Percentiles rank a stretch among this genome's conserved stretches.
Conservation (phyloP, 345 rosid species). For the Streptanthus diversifolius region DNA sequence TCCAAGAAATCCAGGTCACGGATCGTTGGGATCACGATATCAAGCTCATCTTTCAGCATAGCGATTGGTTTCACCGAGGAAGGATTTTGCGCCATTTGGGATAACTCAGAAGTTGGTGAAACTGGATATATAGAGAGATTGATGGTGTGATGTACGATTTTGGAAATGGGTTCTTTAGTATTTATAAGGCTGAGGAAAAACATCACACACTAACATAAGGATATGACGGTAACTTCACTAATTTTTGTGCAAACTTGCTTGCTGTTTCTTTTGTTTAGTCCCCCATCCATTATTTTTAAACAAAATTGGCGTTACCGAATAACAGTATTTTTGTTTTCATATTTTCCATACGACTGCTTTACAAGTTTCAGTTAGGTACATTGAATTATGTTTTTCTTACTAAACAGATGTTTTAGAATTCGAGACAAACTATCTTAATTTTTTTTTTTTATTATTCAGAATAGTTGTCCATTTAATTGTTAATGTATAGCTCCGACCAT, state of each 20-base stretch:
- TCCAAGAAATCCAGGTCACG: constrained; percentile 51
- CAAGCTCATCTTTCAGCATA: constrained; percentile 50
- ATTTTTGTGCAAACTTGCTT: neutral
- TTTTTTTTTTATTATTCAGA: too few relatives aligned
- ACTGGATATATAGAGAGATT: neutral
- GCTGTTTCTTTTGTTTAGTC: neutral
- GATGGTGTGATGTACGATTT: neutral
- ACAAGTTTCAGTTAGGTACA: too few relatives aligned
- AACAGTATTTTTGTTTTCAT: neutral
- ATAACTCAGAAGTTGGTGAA: neutral
- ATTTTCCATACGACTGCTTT: neutral
- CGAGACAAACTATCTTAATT: too few relatives aligned
- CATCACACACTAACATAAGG: neutral
- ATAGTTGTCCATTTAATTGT: too few relatives aligned
- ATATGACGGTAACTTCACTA: neutral
- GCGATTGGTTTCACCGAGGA: constrained; percentile 34
- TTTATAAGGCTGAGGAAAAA: constrained; percentile 2
- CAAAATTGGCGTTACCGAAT: neutral
- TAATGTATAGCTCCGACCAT: too few relatives aligned
- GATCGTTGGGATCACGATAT: constrained; percentile 51
- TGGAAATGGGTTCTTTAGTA: neutral
- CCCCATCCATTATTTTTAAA: neutral
- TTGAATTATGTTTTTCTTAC: too few relatives aligned
- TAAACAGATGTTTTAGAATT: too few relatives aligned
- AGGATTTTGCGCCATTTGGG: constrained; percentile 25